Evolutionary conservation across 202 grass and related monocot genomes (phyloP), one percentile per base, ranked within the genome.

Genomic region (Carex arenaria): DNA sequence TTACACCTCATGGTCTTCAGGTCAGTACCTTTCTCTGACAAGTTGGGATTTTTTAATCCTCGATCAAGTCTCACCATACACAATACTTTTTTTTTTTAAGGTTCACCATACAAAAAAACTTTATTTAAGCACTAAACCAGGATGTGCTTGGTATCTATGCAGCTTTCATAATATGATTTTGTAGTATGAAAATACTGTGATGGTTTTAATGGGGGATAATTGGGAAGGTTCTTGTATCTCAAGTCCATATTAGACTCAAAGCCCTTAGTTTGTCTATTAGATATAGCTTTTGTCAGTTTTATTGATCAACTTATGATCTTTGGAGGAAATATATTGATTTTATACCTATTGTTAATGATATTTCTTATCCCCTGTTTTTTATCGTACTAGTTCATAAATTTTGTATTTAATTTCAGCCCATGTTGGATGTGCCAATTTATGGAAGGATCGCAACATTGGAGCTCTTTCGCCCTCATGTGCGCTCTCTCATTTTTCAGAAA

Each of bases 361-460:
- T 10, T 18, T 38, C 34, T 38, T 59, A 30, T 31, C n/a, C 30
- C 52, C 15, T 77, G 7, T 26, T 53, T 3, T 26, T 31, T 17
- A 34, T 42, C 7, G 15, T 31, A 61, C 40, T 43, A 80, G 11
- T 10, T n/a, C 80, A 30, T 82, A 8, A 1, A 20, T 76, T 26
- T 79, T 83, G n/a, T 57, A 36, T 80, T 85, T 76, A 3, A 61
- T 73, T 71, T 34, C 91, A 99, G 96, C 93, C 96, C 30, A 94
- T 99, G 96, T 85, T 96, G 23, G 93, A 99, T 82, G 96, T 99
- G 36, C 96, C 96, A 53, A 96, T 99, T 80, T 99, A 99, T 20
- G 96, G 96, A 80, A 93, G 96, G 80, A 96, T 99, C 64, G 91
- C 96, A 56, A 99, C 96, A 0, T 89, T 99, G 26, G 96, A 96